Base-by-base conservation (phyloP, 306 rosid species). In the Dalbergia cochinchinensis region DNA sequence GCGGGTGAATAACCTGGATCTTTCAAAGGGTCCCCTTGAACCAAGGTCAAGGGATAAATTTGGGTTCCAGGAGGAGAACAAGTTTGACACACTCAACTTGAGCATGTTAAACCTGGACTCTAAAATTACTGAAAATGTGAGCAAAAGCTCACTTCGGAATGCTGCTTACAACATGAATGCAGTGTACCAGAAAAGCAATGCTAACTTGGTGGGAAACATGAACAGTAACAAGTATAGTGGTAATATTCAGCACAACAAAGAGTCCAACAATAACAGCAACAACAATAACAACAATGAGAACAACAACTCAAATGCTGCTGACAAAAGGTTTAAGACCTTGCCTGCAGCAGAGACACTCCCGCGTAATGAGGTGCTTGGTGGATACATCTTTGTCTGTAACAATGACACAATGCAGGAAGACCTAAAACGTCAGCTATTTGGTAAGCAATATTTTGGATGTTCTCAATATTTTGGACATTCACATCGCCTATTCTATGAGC, bases 341-440 rank as follows among this genome's bases (percentile, higher is more conserved):
- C 99, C 97, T 33, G 97, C 97, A 13, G 90, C 99, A 7, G 99
- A 93, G 89, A 96, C 97, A 7, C 96, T 96, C 65, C 99, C 99
- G 0, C 92, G 99, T 33, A 85, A 96, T 88, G 99, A 96, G 81
- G 99, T 96, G 79, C 97, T 96, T 61, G 99, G 99, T 19, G 99
- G 99, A 69, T 96, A 96, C 92, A 96, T 96, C 81, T 96, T 96
- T 85, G 99, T 93, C 7, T 93, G 98, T 73, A 96, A 96, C 89
- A 96, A 96, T 73, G 98, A 96, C 84, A 96, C 99, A 4, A 96
- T 96, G 99, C 98, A 93, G 90, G 99, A 96, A 89, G 99, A 96
- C 86, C 83, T 96, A 37, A 96, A 93, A 86, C 88, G 99, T 16
- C 97, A 96, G 85, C 91, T 96, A 65, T 96, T 96, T 80, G 99